These are phyloP conservation scores for Allomyces javanicus DNA, from an alignment of 192 early-diverging fungal genomes.

Conservation along the genomic window DNA sequence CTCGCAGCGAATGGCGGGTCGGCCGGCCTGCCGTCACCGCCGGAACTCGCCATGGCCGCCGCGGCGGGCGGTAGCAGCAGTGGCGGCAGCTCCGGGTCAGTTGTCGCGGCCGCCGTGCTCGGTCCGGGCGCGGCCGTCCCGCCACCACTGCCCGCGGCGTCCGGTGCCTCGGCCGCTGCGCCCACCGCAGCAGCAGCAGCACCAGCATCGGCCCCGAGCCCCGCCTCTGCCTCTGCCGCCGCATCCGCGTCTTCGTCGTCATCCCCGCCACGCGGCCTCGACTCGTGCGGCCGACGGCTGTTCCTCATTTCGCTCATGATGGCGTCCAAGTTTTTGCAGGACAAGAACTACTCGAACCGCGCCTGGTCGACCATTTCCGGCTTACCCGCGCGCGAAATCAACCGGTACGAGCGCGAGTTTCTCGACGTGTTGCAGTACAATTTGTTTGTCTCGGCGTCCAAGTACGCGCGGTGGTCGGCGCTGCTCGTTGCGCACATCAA, in stretches of 20 bases:
- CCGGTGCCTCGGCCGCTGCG: conserved; percentile 6
- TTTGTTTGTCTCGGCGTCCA: conserved; percentile 36
- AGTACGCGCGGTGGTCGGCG: conserved; percentile 39
- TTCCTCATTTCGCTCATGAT: conserved; percentile 65
- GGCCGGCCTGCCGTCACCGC: conserved; percentile 5
- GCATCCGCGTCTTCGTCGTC: conserved; percentile 5
- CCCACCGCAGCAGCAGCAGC: conserved; percentile 4
- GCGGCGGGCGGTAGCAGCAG: not conserved
- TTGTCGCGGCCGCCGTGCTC: not conserved
- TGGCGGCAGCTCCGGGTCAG: no score
- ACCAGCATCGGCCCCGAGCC: conserved; percentile 12
- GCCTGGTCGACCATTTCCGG: conserved; percentile 74
- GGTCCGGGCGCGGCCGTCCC: not conserved
- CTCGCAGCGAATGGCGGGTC: conserved; percentile 3
- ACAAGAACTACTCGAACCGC: conserved; percentile 63
- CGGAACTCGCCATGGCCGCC: conserved; percentile 12
- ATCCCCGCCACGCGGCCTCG: conserved; percentile 22
- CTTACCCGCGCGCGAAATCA: conserved; percentile 52
- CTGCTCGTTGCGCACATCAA: conserved; percentile 11
- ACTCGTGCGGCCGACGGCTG: conserved; percentile 55
- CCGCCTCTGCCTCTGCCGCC: conserved; percentile 11
- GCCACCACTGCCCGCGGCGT: not conserved
- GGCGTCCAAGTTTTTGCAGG: conserved; percentile 68
- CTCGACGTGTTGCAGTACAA: conserved; percentile 53
- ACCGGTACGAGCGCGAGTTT: conserved; percentile 61